Percentiles rank a stretch among this genome's conserved stretches.
Evolutionary conservation across 2,329 filamentous ascomycete species (phyloP).

Genomic region (Drechslera avenae): DNA sequence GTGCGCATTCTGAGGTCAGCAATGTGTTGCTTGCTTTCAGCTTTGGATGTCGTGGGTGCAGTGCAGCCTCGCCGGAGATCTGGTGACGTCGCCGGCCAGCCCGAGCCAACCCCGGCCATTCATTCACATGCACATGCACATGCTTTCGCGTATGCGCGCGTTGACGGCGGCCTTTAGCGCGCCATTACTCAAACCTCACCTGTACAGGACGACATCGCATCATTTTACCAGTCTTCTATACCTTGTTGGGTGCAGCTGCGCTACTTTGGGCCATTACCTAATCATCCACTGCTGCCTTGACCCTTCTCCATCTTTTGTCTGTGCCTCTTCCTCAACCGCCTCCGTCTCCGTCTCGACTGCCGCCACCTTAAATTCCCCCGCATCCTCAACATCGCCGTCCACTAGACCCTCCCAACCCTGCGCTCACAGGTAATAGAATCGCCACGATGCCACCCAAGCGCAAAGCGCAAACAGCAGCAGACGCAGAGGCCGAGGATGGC

Average conservation of each 20-base stretch:
- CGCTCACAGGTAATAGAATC: conserved; percentile 37
- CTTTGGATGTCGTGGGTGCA: conserved; percentile 6
- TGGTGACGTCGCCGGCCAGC: conserved; percentile 30
- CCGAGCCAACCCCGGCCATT: conserved; percentile 7
- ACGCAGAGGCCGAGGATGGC: conserved; percentile 56
- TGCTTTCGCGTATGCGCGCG: conserved; percentile 23
- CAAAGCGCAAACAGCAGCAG: conserved; percentile 48
- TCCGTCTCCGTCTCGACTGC: not conserved
- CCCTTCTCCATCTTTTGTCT: no score
- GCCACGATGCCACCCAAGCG: conserved; percentile 53
- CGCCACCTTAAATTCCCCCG: not conserved
- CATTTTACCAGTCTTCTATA: not conserved
- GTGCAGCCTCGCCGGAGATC: conserved; percentile 13
- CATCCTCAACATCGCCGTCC: conserved; percentile 1
- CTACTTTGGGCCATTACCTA: not conserved
- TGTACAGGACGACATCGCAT: not conserved
- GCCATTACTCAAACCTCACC: not conserved
- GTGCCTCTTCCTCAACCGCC: not conserved
- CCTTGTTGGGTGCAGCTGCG: no score
- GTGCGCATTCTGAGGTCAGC: conserved; percentile 19
- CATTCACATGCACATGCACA: conserved; percentile 35
- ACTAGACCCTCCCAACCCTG: not conserved
- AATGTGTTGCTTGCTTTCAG: conserved; percentile 2
- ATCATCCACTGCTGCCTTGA: not conserved
- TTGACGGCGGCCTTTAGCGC: not conserved